Percentiles rank a stretch among this genome's conserved stretches.
phyloP scores from a whole-genome alignment of 306 rosid species.

The Medicago ruthenica region DNA sequence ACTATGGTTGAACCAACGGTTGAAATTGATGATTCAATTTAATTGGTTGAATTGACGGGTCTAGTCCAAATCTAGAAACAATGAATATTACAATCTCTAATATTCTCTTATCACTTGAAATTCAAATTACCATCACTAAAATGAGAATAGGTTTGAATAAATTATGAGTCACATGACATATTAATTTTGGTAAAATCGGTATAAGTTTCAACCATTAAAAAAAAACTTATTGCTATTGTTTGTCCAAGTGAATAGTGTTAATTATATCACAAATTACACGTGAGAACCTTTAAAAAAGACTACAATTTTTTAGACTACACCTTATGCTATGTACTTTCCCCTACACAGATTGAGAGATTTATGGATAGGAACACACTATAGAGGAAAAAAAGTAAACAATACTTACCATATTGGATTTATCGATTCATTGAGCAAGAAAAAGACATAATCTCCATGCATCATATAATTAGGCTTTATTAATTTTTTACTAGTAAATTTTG shows the following conservation, averaged over 20 bases:
- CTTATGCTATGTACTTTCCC: conserved; percentile 42
- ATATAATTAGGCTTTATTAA: conserved; percentile 45
- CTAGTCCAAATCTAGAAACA: no score
- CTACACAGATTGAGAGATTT: conserved; percentile 45
- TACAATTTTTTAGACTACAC: conserved; percentile 44
- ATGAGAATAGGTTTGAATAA: no score
- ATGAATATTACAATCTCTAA: no score
- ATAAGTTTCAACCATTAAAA: not conserved
- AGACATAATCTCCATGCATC: conserved; percentile 44
- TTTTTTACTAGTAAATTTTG: conserved; percentile 36
- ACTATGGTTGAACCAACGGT: no score
- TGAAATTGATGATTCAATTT: no score
- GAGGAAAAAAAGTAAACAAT: no score
- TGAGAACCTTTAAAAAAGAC: conserved; percentile 55
- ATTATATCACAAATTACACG: conserved; percentile 46
- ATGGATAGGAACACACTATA: conserved; percentile 53
- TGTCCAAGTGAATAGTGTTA: not conserved
- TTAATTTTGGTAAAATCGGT: no score
- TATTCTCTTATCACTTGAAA: no score
- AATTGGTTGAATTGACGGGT: no score
- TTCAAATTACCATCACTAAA: no score
- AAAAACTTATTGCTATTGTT: no score
- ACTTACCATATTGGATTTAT: conserved; percentile 41
- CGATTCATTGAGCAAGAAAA: conserved; percentile 42
- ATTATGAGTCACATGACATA: no score